Percentiles rank a stretch among this genome's conserved stretches.
phyloP scores from a whole-genome alignment of 306 rosid species.

The Arachis stenosperma region DNA sequence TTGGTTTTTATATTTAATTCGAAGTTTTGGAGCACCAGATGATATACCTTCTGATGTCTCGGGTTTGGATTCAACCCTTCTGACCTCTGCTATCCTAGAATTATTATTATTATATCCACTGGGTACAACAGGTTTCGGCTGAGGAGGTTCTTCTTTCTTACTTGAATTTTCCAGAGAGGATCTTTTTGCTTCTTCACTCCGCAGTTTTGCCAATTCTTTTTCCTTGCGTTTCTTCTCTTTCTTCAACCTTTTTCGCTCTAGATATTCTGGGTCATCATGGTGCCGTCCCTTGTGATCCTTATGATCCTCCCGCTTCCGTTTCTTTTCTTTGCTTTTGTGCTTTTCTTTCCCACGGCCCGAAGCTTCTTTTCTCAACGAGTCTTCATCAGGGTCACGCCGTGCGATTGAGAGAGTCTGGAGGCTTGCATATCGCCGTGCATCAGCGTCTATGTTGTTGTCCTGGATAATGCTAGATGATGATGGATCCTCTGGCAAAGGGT shows the following conservation, averaged over 20 bases:
- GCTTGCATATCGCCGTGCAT: constrained; percentile 77
- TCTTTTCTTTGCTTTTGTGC: constrained; percentile 75
- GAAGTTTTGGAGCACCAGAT: constrained; percentile 67
- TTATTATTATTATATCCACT: constrained; percentile 31
- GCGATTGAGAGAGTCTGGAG: constrained; percentile 76
- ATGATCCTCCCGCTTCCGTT: constrained; percentile 70
- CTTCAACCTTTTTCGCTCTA: constrained; percentile 79
- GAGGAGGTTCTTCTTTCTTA: constrained; percentile 53
- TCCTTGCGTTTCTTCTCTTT: constrained; percentile 79
- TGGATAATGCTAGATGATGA: constrained; percentile 79
- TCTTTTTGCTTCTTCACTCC: constrained; percentile 45
- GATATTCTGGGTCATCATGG: constrained; percentile 70
- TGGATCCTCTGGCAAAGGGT: constrained; percentile 58
- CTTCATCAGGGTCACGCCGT: constrained; percentile 53
- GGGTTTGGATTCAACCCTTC: constrained; percentile 48
- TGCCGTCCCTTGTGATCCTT: constrained; percentile 45
- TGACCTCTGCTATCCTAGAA: constrained; percentile 46
- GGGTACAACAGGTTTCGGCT: constrained; percentile 59
- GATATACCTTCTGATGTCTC: constrained; percentile 64
- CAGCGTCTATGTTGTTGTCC: constrained; percentile 70
- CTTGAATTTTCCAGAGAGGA: constrained; percentile 43
- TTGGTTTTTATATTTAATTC: constrained; percentile 78
- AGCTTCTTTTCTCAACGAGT: constrained; percentile 46
- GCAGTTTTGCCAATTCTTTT: constrained; percentile 72
- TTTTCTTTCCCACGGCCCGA: constrained; percentile 58